Conservation (phyloP, 2,329 filamentous ascomycete species). For the Ilyonectria sp. region DNA sequence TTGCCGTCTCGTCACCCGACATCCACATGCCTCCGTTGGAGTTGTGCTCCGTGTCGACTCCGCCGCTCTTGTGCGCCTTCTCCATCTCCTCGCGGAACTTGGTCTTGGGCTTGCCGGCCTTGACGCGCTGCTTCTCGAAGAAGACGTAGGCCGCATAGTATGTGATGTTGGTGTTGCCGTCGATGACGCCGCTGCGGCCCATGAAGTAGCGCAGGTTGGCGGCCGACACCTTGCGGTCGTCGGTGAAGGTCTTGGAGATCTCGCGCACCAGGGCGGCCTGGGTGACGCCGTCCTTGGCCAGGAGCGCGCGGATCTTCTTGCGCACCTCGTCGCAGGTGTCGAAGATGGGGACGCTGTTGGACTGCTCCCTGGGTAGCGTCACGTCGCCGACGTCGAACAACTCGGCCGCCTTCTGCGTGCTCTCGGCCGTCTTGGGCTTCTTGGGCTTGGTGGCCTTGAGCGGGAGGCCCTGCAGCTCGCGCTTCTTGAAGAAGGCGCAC, state of each 20-base stretch:
- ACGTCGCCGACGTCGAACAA: constrained; percentile 60
- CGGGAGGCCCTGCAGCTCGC: constrained; percentile 64
- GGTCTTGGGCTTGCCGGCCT: constrained; percentile 66
- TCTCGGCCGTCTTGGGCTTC: constrained; percentile 42
- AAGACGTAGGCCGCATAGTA: constrained; percentile 71
- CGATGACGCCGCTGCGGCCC: constrained; percentile 61
- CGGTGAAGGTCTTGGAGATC: constrained; percentile 59
- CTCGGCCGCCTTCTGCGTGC: constrained; percentile 44
- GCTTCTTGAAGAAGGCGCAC: constrained; percentile 64
- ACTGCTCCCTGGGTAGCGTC: constrained; percentile 63
- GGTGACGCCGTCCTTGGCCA: constrained; percentile 61
- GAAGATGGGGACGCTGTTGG: constrained; percentile 63
- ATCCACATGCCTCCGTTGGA: constrained; percentile 28
- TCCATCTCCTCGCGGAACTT: constrained; percentile 69
- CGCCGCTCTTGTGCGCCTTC: constrained; percentile 44
- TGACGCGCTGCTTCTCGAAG: constrained; percentile 72
- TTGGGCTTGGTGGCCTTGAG: constrained; percentile 53
- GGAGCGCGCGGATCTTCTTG: constrained; percentile 67
- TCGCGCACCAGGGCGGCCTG: constrained; percentile 67
- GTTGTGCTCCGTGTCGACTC: constrained; percentile 44
- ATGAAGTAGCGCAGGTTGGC: constrained; percentile 66
- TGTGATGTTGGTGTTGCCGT: constrained; percentile 63
- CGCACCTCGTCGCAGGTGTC: constrained; percentile 73
- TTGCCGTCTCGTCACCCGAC: constrained; percentile 21
- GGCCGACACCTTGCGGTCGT: constrained; percentile 56